Evolutionary conservation across 2,329 filamentous ascomycete genomes (phyloP).

Genomic region (Helminthosporium solani): DNA sequence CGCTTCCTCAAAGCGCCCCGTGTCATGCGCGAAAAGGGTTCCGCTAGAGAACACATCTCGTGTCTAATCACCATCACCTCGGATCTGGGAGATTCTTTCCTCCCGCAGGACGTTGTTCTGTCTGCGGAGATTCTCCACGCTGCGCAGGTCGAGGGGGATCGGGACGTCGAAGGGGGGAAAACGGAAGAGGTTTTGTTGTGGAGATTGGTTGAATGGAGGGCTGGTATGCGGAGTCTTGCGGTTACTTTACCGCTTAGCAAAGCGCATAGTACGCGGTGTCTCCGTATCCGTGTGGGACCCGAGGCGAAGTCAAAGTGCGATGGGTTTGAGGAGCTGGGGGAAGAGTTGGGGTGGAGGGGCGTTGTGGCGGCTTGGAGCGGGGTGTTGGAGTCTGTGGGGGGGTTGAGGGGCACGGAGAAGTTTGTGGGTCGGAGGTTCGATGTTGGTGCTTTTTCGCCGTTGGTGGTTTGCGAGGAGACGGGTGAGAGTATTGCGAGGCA

Average conservation of each 20-base stretch:
- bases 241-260: conserved; percentile 46
- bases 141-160: conserved; percentile 23
- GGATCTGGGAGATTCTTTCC: conserved; percentile 66
- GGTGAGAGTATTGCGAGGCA: conserved; percentile 72
- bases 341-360: conserved; percentile 39
- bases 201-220: conserved; percentile 48
- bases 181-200: conserved; percentile 39
- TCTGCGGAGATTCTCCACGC: conserved; percentile 41
- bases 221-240: conserved; percentile 47
- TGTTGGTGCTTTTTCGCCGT: conserved; percentile 40
- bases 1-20: conserved; percentile 67
- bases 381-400: conserved; percentile 43
- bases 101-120: conserved; percentile 51
- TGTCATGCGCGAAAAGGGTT: conserved; percentile 40
- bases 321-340: conserved; percentile 26
- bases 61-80: conserved; percentile 64
- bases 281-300: conserved; percentile 45
- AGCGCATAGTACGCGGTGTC: conserved; percentile 41
- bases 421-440: conserved; percentile 58
- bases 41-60: conserved; percentile 15
- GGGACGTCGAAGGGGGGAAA: conserved; percentile 6
- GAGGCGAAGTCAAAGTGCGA: conserved; percentile 31
- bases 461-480: conserved; percentile 66
- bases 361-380: conserved; percentile 61
- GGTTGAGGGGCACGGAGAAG: conserved; percentile 48